phyloP scores from a whole-genome alignment of 2,329 filamentous ascomycete genomes.

The Chrysosporium keratinophilum region DNA sequence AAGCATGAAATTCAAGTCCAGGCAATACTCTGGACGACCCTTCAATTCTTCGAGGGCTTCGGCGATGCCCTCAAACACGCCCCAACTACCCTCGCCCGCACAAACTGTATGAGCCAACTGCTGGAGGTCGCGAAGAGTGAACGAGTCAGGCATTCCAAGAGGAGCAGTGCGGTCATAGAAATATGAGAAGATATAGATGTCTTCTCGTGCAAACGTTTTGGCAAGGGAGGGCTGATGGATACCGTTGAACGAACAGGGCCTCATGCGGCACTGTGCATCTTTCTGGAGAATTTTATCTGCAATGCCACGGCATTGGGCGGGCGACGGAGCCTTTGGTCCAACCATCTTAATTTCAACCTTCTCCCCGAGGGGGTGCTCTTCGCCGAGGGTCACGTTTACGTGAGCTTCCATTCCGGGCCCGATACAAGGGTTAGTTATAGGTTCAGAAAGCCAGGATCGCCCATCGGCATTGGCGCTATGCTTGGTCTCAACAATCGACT shows the following conservation, averaged over 20 bases:
- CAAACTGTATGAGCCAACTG: slow-evolving; percentile 79
- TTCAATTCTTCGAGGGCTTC: slow-evolving; percentile 69
- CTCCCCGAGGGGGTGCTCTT: slow-evolving; percentile 55
- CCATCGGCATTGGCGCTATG: slow-evolving; percentile 52
- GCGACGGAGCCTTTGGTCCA: slow-evolving; percentile 59
- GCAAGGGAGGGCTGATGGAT: slow-evolving; percentile 84
- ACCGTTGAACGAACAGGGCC: slow-evolving; percentile 97
- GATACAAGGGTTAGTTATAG: slow-evolving; percentile 77
- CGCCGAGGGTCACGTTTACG: slow-evolving; percentile 60
- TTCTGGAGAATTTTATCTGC: slow-evolving; percentile 88
- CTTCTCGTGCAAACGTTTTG: slow-evolving; percentile 85
- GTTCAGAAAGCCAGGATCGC: slow-evolving; percentile 57
- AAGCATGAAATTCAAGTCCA: slow-evolving; percentile 95
- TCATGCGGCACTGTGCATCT: slow-evolving; percentile 65
- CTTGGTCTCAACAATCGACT: slow-evolving; percentile 60
- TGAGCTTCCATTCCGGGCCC: slow-evolving; percentile 65
- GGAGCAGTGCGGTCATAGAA: slow-evolving; percentile 93
- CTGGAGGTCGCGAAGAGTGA: slow-evolving; percentile 81
- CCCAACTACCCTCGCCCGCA: slow-evolving; percentile 65
- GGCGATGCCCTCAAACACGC: slow-evolving; percentile 64
- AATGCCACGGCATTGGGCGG: slow-evolving; percentile 79
- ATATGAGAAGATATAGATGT: slow-evolving; percentile 94
- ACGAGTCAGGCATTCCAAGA: slow-evolving; percentile 96
- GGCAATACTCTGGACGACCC: slow-evolving; percentile 77
- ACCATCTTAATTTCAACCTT: slow-evolving; percentile 71